phyloP scores from a whole-genome alignment of 345 rosid species.

The Acer campestre region DNA sequence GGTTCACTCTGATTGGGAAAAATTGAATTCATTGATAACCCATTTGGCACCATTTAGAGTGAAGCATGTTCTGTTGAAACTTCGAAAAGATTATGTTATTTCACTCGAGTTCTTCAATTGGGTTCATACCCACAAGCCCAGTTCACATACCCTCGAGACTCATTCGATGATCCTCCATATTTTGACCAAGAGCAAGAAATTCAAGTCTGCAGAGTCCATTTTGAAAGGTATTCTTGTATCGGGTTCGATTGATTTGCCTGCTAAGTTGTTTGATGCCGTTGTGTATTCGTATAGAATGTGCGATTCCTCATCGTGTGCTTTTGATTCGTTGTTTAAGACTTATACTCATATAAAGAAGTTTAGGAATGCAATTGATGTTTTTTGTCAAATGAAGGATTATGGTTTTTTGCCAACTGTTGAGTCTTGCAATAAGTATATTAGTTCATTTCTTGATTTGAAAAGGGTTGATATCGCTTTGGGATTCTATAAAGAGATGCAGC shows the following conservation, averaged over 20 bases:
- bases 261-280: slow-evolving; percentile 57
- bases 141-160: slow-evolving; percentile 54
- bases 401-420: slow-evolving; percentile 68
- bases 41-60: slow-evolving; percentile 58
- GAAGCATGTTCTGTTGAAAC: slow-evolving; percentile 59
- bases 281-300: slow-evolving; percentile 68
- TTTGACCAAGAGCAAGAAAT: slow-evolving; percentile 67
- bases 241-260: slow-evolving; percentile 41
- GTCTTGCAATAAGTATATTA: slow-evolving; percentile 83
- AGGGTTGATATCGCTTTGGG: slow-evolving; percentile 66
- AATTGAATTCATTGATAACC: slow-evolving; percentile 46
- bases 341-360: slow-evolving; percentile 71
- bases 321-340: slow-evolving; percentile 71
- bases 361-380: slow-evolving; percentile 60
- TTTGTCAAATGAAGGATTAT: slow-evolving; percentile 61
- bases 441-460: slow-evolving; percentile 55
- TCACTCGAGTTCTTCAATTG: slow-evolving; percentile 79
- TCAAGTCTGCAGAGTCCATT: slow-evolving; percentile 69
- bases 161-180: slow-evolving; percentile 65
- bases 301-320: slow-evolving; percentile 73
- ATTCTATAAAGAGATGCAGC: slow-evolving; percentile 66
- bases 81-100: slow-evolving; percentile 63
- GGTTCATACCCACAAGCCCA: slow-evolving; percentile 48
- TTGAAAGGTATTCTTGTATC: slow-evolving; percentile 37
- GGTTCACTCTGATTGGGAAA: slow-evolving; percentile 76